A percentile compares a stretch with the other conserved stretches of the same genome.
phyloP scores from a whole-genome alignment of 2,329 filamentous ascomycete species.

The Neurospora sp. region DNA sequence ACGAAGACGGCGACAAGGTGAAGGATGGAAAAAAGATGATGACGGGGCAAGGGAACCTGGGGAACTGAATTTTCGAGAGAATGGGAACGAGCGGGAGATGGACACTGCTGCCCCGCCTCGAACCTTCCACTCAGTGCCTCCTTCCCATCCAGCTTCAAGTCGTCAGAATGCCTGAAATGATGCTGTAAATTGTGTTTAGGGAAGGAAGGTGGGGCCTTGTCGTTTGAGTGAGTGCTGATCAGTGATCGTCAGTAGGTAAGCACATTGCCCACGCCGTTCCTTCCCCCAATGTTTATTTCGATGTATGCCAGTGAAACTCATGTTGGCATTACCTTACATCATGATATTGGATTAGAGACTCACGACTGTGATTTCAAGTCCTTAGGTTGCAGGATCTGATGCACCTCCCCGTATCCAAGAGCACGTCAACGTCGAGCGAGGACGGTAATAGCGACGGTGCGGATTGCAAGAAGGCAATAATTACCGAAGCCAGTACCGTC shows the following conservation, averaged over 20 bases:
- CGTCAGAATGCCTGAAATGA: not conserved
- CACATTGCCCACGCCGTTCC: not conserved
- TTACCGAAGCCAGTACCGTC: not conserved
- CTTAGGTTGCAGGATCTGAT: not conserved
- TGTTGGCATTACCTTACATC: not conserved
- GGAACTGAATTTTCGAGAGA: not conserved
- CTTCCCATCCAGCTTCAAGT: not conserved
- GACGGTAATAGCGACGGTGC: not conserved
- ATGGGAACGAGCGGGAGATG: not conserved
- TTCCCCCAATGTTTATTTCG: not conserved
- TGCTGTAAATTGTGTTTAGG: not conserved
- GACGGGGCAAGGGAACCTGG: not conserved
- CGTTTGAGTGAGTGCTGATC: not conserved
- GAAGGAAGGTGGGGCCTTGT: not conserved
- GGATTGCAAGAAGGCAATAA: not conserved
- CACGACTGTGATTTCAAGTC: too few species aligned
- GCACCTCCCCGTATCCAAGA: not conserved
- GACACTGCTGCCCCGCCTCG: not conserved
- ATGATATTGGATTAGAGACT: not conserved
- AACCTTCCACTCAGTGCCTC: not conserved
- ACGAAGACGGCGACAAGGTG: not conserved
- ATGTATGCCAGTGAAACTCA: not conserved
- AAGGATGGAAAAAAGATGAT: not conserved
- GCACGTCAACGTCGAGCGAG: not conserved
- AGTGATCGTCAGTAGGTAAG: not conserved